These are phyloP conservation scores for Cymbopogon flexuosus DNA, from an alignment of 202 grass and related monocot species.

Conservation along the genomic window DNA sequence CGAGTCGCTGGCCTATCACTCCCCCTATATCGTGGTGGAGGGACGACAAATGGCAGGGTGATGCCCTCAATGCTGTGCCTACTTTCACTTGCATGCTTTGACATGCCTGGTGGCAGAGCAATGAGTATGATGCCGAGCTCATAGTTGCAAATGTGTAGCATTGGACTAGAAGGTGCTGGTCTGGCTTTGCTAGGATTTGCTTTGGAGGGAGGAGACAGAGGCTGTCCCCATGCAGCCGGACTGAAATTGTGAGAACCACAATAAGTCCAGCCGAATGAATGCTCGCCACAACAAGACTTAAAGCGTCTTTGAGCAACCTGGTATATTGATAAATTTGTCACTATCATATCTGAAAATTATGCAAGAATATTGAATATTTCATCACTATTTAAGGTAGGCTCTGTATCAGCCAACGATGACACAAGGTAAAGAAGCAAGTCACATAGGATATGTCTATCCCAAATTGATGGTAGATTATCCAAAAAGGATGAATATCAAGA, in stretches of 20 bases:
- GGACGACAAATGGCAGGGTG: slow-evolving; percentile 59
- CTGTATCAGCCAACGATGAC: background rate
- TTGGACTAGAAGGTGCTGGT: slow-evolving; percentile 32
- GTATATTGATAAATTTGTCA: slow-evolving; percentile 19
- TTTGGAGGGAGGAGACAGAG: slow-evolving; percentile 42
- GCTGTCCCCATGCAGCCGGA: slow-evolving; percentile 77
- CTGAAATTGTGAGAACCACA: slow-evolving; percentile 96
- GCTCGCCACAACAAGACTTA: slow-evolving; percentile 31
- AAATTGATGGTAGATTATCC: background rate
- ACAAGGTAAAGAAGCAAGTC: background rate
- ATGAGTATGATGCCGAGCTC: slow-evolving; percentile 75
- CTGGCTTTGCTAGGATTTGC: slow-evolving; percentile 30
- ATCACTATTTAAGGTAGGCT: background rate
- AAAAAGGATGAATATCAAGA: background rate
- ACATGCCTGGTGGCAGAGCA: slow-evolving; percentile 25
- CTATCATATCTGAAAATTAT: background rate
- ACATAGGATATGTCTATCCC: background rate
- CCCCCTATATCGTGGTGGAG: slow-evolving; percentile 57
- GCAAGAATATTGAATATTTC: background rate
- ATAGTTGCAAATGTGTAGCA: slow-evolving; percentile 80
- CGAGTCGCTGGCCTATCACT: slow-evolving; percentile 59
- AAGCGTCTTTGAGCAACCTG: slow-evolving; percentile 74
- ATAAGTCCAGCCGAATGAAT: slow-evolving; percentile 80
- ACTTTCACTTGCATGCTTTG: slow-evolving; percentile 35
- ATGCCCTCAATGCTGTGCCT: slow-evolving; percentile 38